Base-by-base conservation (phyloP, 2,329 filamentous ascomycete genomes). In the Leptographium wingfieldii region DNA sequence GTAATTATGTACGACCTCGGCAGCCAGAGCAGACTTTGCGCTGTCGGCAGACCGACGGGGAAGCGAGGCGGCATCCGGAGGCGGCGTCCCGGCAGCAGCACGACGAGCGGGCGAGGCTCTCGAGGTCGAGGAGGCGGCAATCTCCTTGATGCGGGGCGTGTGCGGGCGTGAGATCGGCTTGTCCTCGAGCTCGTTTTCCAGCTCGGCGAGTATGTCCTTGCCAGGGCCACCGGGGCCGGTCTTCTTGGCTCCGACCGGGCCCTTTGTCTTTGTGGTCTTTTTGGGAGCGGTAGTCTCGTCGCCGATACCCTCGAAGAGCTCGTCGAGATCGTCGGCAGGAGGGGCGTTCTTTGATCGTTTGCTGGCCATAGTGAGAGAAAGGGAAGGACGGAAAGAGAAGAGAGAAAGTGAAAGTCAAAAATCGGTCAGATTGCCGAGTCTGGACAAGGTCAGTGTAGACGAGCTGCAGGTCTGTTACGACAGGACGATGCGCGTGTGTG, bases 121-220 rank as follows among this genome's bases (percentile, higher is more conserved):
- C 46, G 73, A 69, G 25, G 74, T 72, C 59, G 76, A 71, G 3
- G 46, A 25, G 22, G 74, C 72, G 60, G 55, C 22, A 31, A 76
- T 72, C 62, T 80, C 83, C 66, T 82, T 81, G 69, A 84, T 72
- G 66, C 89, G 87, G 48, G 92, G 94, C 1, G 92, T 97, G 68
- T 89, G 86, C 19, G 92, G 89, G 55, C 92, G 85, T 64, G 85
- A 85, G 63, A 77, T 69, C 38, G 88, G 78, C 71, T 88, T 84
- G 59, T 83, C 80, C 67, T 84, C 89, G 52, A 95, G 82, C 69
- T 82, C 73, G 66, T 86, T 85, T 71, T 95, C 90, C 63, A 97
- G 82, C 67, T 96, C 92, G 63, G 91, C 91, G 48, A 97, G 81
- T 61, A 92, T 84, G 70, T 96, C 91, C 66, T 89, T 81, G 67